Conservation (phyloP, 2,329 filamentous ascomycete genomes). For the Fusarium algeriense region DNA sequence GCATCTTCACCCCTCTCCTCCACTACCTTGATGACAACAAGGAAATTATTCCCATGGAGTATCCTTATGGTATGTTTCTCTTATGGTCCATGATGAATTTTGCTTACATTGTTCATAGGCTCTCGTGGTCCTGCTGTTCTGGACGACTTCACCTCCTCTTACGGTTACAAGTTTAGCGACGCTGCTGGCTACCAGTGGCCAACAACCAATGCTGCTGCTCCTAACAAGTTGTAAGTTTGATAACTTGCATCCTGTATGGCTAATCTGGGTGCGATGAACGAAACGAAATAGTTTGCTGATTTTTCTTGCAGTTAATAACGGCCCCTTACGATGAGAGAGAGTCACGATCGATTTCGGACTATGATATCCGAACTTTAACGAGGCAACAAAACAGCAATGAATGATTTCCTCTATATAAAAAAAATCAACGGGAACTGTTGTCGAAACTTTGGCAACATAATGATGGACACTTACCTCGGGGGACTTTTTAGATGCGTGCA, state of each 20-base stretch:
- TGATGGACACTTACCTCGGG: conserved; percentile 39
- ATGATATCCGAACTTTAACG: conserved; percentile 36
- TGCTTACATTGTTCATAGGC: conserved; percentile 66
- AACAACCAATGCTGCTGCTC: conserved; percentile 75
- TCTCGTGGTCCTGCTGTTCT: conserved; percentile 96
- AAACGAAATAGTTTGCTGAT: conserved; percentile 34
- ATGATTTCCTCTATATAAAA: conserved; percentile 37
- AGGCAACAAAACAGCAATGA: conserved; percentile 28
- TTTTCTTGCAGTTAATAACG: conserved; percentile 42
- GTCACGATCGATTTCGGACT: conserved; percentile 39
- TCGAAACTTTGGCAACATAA: conserved; percentile 39
- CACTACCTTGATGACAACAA: conserved; percentile 99
- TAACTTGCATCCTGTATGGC: conserved; percentile 30
- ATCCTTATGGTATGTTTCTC: conserved; percentile 84
- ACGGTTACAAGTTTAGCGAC: conserved; percentile 99
- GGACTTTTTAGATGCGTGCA: conserved; percentile 40
- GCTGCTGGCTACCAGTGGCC: conserved; percentile 97
- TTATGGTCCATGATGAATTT: neutral
- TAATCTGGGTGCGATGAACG: conserved; percentile 14
- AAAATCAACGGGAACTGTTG: conserved; percentile 33
- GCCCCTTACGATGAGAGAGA: conserved; percentile 26
- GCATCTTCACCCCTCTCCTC: conserved; percentile 95
- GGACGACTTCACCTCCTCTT: conserved; percentile 97
- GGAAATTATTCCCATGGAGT: conserved; percentile 99
- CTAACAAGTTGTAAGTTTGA: conserved; percentile 81